Evolutionary conservation across 2,329 filamentous ascomycete genomes (phyloP).

Genomic region (Colletotrichum spaethianum): DNA sequence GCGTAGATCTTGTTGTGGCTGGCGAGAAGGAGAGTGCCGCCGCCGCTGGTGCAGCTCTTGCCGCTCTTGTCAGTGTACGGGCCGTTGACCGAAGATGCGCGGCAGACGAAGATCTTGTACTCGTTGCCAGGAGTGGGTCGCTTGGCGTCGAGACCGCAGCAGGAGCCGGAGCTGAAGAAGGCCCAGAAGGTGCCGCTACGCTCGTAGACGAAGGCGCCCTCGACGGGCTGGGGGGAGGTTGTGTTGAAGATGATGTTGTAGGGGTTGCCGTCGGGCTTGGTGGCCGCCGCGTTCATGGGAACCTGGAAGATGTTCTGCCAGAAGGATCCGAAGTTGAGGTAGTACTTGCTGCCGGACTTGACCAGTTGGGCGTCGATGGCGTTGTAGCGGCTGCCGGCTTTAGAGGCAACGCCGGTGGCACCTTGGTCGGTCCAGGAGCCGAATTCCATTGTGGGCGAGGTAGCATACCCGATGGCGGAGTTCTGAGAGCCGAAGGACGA

Average conservation of each 20-base stretch:
- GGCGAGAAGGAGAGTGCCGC: conserved; percentile 73
- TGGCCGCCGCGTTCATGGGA: conserved; percentile 57
- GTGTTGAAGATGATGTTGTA: conserved; percentile 69
- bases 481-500: conserved; percentile 72
- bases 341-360: conserved; percentile 55
- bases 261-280: conserved; percentile 45
- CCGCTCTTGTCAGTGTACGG: conserved; percentile 71
- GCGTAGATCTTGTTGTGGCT: conserved; percentile 74
- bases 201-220: conserved; percentile 70
- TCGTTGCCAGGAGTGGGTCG: conserved; percentile 70
- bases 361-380: conserved; percentile 73
- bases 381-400: conserved; percentile 63
- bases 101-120: conserved; percentile 77
- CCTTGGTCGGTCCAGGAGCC: conserved; percentile 74
- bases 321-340: conserved; percentile 77
- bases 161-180: conserved; percentile 73
- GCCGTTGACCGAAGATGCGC: conserved; percentile 65
- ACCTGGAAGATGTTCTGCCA: conserved; percentile 77
- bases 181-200: conserved; percentile 73
- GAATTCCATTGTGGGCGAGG: conserved; percentile 61
- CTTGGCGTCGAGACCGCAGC: conserved; percentile 70
- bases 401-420: conserved; percentile 64
- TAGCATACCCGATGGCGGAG: conserved; percentile 72
- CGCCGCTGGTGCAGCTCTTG: conserved; percentile 68
- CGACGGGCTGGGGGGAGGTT: conserved; percentile 65